Evolutionary conservation across 805 yeast species (phyloP).

Genomic region (Monosporozyma aerobia): DNA sequence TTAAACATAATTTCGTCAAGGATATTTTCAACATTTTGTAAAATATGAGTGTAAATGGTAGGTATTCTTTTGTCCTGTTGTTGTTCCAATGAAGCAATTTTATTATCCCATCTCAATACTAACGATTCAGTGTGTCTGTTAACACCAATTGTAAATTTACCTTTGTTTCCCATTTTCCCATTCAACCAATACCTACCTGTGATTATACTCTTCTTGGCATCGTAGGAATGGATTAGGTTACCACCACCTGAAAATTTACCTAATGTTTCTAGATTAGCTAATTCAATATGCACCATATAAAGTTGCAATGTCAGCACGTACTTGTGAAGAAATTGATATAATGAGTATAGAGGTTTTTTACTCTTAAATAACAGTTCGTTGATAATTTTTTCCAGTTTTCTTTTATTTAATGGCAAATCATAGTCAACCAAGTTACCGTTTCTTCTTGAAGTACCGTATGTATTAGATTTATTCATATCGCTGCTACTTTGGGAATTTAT

Average conservation of each 20-base stretch:
- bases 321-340: slow-evolving; percentile 27
- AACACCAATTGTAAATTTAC: slow-evolving; percentile 25
- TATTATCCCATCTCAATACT: slow-evolving; percentile 26
- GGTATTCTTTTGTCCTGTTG: slow-evolving; percentile 11
- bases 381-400: slow-evolving; percentile 24
- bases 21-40: slow-evolving; percentile 25
- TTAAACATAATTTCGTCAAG: slow-evolving; percentile 30
- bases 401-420: slow-evolving; percentile 21
- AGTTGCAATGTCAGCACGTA: slow-evolving; percentile 28
- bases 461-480: not conserved
- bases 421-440: not conserved
- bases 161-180: slow-evolving; percentile 24
- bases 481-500: slow-evolving; percentile 4
- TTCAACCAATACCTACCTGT: slow-evolving; percentile 29
- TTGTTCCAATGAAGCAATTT: slow-evolving; percentile 6
- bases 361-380: slow-evolving; percentile 27
- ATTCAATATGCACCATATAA: slow-evolving; percentile 26
- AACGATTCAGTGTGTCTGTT: slow-evolving; percentile 18
- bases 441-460: not conserved
- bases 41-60: slow-evolving; percentile 17
- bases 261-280: slow-evolving; percentile 19
- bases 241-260: slow-evolving; percentile 31
- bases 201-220: slow-evolving; percentile 26
- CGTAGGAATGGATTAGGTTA: slow-evolving; percentile 27
- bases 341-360: slow-evolving; percentile 19